Percentiles rank a stretch among this genome's conserved stretches.
Evolutionary conservation across 352 stramenopile species (phyloP).

Genomic region (Achlya hypogyna): DNA sequence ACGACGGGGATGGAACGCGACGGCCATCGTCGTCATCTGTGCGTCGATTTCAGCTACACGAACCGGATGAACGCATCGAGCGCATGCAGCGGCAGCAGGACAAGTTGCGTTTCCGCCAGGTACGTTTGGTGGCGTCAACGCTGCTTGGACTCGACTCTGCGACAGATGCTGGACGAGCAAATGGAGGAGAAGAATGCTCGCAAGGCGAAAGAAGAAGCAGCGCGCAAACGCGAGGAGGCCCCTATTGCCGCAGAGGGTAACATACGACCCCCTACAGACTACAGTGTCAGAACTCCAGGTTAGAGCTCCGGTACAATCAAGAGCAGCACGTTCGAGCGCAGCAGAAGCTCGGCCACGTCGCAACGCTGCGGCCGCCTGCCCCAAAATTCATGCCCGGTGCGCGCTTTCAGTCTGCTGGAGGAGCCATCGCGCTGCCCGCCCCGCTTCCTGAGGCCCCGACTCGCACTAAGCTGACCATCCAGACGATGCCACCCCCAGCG

Average conservation of each 20-base stretch:
- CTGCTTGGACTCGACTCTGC: background rate
- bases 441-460: background rate
- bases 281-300: background rate
- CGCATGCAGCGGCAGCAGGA: conserved; percentile 9
- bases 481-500: background rate
- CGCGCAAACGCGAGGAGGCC: background rate
- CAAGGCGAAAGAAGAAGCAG: conserved; percentile 9
- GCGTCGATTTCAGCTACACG: conserved; percentile 8
- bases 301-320: background rate
- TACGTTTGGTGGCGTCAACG: background rate
- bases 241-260: background rate
- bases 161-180: conserved; percentile 14
- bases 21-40: background rate
- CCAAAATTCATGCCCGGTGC: background rate
- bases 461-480: background rate
- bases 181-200: conserved; percentile 7
- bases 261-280: background rate
- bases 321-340: conserved; percentile 11
- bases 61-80: background rate
- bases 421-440: background rate
- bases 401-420: background rate
- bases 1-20: background rate
- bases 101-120: background rate
- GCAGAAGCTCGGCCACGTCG: conserved; percentile 16
- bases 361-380: background rate